Base-by-base conservation (phyloP, 495 filamentous ascomycete genomes). In the Podospora pseudocomata region DNA sequence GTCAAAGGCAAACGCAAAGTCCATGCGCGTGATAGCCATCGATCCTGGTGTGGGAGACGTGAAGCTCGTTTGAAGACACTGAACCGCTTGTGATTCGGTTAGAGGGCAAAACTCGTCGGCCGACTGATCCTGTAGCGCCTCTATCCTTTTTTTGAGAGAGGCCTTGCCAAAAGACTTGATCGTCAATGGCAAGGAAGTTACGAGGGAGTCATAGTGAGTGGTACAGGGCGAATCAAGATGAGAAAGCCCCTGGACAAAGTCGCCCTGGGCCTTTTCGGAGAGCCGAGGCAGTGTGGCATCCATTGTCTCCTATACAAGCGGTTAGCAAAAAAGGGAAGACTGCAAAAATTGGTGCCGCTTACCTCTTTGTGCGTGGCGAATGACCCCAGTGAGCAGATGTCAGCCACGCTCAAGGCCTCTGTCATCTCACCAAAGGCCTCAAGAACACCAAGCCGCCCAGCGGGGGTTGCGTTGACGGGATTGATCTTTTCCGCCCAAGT, bases 251-350 rank as follows among this genome's bases (percentile, higher is more conserved):
- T 91, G 83, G 44, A 87, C 81, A 67, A 86, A 92, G 75, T 92
- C 90, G 5, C 85, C 80, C 54, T 81, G 85, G 9, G 83, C 78
- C 71, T 88, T 90, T 11, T 86, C 81, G 0, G 86, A 77, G 9
- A 89, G 78, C 15, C 82, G 78, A 5, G 91, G 89, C 20, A 85
- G 75, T 54, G 87, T 88, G 11, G 85, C 77, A 71, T 96, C 92
- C 30, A 91, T 71, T 7, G 71, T 55, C 65, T 85, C 83, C 81
- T 79, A 63, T 32, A 84, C 60, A 5, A 58, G 26, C 6, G 54
- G 54, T 77, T 59, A 68, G 65, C 55, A 5, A 63, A 4, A n/a
- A 63, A 7, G 5, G n/a, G 23, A 20, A 11, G 55, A 56, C 61
- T 39, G 23, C 19, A 19, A 63, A 19, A 59, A 39, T 28, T 69